Evolutionary conservation across 768 basidiomycete species (phyloP).

Genomic region (Sporobolomyces roseus): DNA sequence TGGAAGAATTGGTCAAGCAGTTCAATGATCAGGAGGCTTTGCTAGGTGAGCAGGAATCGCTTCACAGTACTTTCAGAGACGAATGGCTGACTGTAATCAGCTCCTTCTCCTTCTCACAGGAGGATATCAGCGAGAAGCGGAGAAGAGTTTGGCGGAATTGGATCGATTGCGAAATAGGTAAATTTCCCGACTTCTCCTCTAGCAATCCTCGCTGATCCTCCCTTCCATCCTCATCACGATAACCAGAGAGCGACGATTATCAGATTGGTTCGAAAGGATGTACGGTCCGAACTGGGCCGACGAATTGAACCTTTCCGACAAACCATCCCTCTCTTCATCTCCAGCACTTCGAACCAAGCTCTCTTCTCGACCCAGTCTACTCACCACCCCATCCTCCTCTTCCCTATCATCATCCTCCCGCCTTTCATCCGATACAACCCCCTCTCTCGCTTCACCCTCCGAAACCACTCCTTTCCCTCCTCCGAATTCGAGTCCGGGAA

Average conservation of each 20-base stretch:
- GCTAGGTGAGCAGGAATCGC: background rate
- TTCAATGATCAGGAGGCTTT: conserved; percentile 18
- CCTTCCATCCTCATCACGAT: too few relatives aligned
- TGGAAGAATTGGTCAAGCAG: conserved; percentile 31
- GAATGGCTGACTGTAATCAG: background rate
- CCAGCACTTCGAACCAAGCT: conserved; percentile 6
- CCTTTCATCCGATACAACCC: background rate
- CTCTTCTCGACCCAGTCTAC: conserved; percentile 9
- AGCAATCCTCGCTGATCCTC: background rate
- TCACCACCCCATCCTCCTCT: conserved; percentile 1
- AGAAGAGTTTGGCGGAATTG: conserved; percentile 16
- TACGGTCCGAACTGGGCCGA: conserved; percentile 26
- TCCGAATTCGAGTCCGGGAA: background rate
- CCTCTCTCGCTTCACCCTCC: background rate
- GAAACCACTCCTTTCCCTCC: background rate
- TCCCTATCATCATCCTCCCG: background rate
- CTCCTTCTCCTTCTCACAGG: conserved; percentile 3
- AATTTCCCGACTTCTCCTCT: background rate
- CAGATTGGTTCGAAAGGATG: conserved; percentile 26
- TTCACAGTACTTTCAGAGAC: too few relatives aligned
- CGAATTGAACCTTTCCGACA: conserved; percentile 27
- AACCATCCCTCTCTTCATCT: conserved; percentile 1
- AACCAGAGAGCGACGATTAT: conserved; percentile 3
- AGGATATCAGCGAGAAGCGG: conserved; percentile 30
- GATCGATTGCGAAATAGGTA: conserved; percentile 16